Conservation (phyloP, 345 rosid genomes). For the Microcos paniculata region DNA sequence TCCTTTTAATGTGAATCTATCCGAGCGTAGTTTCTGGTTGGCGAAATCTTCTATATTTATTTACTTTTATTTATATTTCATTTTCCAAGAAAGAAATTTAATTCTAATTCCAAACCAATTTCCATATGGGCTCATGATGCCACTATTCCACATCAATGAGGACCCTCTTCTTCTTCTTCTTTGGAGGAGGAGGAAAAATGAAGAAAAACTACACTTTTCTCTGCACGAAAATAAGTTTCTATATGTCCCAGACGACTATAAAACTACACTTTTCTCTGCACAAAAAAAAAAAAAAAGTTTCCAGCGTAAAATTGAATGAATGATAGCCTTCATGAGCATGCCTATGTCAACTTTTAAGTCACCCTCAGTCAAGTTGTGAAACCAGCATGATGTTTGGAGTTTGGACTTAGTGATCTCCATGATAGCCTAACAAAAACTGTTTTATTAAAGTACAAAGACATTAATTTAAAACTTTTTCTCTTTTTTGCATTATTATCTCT, state of each 20-base stretch:
- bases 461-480: background rate
- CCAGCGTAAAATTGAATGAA: background rate
- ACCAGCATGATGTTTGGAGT: background rate
- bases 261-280: too few relatives aligned
- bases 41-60: background rate
- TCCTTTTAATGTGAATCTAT: background rate
- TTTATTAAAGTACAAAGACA: background rate
- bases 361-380: background rate
- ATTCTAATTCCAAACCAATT: background rate
- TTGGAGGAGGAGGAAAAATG: too few relatives aligned
- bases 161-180: background rate
- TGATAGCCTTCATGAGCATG: background rate
- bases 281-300: too few relatives aligned
- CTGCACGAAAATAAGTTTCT: background rate
- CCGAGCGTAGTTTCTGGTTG: background rate
- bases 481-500: background rate
- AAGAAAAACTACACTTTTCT: background rate
- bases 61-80: background rate
- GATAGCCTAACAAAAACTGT: background rate
- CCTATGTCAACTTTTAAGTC: background rate
- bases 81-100: background rate
- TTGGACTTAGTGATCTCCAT: background rate
- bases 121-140: background rate
- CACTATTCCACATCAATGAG: background rate
- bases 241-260: too few relatives aligned